Percentiles rank a stretch among this genome's conserved stretches.
phyloP scores from a whole-genome alignment of 148 eudicot genomes.

The Polygonum maritimum region DNA sequence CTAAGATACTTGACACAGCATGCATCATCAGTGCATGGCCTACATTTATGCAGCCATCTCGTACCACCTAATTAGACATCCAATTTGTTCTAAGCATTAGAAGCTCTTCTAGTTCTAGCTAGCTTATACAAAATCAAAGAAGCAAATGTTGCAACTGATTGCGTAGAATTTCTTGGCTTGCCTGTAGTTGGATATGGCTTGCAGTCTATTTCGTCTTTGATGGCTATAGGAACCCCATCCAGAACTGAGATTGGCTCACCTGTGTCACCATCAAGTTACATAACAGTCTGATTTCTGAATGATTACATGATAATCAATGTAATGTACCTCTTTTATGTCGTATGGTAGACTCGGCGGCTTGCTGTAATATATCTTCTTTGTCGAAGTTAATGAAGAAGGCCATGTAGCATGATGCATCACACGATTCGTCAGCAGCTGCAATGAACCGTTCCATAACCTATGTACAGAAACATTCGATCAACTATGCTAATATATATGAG shows the following conservation, averaged over 20 bases:
- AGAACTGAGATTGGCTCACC: conserved; percentile 80
- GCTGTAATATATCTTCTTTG: conserved; percentile 47
- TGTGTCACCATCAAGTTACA: conserved; percentile 12
- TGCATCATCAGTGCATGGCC: conserved; percentile 73
- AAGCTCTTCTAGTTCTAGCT: background rate
- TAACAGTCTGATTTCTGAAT: background rate
- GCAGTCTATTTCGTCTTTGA: conserved; percentile 97
- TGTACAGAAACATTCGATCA: conserved; percentile 4
- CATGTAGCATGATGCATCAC: conserved; percentile 46
- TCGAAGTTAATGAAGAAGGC: conserved; percentile 70
- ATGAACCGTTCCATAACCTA: conserved; percentile 68
- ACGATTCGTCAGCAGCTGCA: conserved; percentile 42
- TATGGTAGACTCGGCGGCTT: conserved; percentile 73
- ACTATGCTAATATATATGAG: background rate
- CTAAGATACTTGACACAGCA: conserved; percentile 63
- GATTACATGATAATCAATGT: background rate
- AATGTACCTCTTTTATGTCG: conserved; percentile 55
- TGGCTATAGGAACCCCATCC: conserved; percentile 87
- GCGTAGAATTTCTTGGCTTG: conserved; percentile 8
- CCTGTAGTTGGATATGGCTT: conserved; percentile 96
- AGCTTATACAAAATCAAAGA: background rate
- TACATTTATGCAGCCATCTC: conserved; percentile 77
- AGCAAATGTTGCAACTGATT: background rate
- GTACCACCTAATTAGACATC: conserved; percentile 55
- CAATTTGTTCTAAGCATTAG: background rate